Conservation (phyloP, 192 early-diverging fungal genomes). For the Coemansia sp. region DNA sequence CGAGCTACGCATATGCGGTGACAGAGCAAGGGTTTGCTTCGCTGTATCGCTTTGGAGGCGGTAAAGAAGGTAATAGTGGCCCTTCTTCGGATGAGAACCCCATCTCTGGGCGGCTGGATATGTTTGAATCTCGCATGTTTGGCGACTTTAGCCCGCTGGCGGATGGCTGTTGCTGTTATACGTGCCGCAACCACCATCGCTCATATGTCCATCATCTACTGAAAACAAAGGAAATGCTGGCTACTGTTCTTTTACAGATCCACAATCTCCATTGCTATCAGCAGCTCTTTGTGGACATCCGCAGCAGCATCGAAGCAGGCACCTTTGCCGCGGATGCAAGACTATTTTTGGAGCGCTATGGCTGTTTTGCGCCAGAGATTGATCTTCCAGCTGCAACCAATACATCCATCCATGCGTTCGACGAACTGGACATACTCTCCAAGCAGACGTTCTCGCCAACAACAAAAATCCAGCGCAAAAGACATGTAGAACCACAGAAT, state of each 20-base stretch:
- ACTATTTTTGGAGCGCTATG: slow-evolving; percentile 32
- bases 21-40: slow-evolving; percentile 70
- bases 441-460: slow-evolving; percentile 40
- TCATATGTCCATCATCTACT: slow-evolving; percentile 76
- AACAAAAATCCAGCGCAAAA: slow-evolving; percentile 50
- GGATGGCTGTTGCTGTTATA: slow-evolving; percentile 63
- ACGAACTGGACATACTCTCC: slow-evolving; percentile 36
- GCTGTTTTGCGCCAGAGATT: not conserved
- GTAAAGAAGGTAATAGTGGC: not conserved
- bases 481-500: slow-evolving; percentile 23
- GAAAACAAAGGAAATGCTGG: slow-evolving; percentile 75
- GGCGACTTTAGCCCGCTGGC: slow-evolving; percentile 64
- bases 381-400: not conserved
- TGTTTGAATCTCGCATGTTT: slow-evolving; percentile 61
- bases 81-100: not conserved
- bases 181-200: slow-evolving; percentile 67
- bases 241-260: slow-evolving; percentile 68
- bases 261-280: slow-evolving; percentile 53
- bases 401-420: slow-evolving; percentile 13
- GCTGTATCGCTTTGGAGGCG: slow-evolving; percentile 29
- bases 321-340: slow-evolving; percentile 27
- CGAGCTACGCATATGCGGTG: slow-evolving; percentile 62
- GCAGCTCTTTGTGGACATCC: slow-evolving; percentile 45
- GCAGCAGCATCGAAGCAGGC: slow-evolving; percentile 35
- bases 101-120: slow-evolving; percentile 37